Conservation (phyloP, 257 asterid genomes). For the Agastache rugosa region DNA sequence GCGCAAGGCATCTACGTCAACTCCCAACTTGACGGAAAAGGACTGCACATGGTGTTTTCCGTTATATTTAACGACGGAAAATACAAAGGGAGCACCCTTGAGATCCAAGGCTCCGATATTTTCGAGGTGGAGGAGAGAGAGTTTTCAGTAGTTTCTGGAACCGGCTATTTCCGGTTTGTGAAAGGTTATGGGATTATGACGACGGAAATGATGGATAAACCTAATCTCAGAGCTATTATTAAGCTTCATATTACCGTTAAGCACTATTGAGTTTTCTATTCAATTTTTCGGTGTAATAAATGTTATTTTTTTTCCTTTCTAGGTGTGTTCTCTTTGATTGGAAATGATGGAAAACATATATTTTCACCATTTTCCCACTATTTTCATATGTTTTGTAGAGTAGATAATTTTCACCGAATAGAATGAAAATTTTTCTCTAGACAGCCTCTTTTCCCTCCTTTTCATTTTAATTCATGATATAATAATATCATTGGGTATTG, state of each 20-base stretch:
- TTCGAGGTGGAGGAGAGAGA: conserved; percentile 50
- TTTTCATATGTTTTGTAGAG: too few relatives aligned
- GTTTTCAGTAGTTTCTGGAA: conserved; percentile 51
- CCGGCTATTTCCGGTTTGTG: conserved; percentile 54
- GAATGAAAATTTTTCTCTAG: too few relatives aligned
- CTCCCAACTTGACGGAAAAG: conserved; percentile 59
- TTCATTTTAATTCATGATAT: too few relatives aligned
- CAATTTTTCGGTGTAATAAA: background rate
- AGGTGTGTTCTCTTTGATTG: too few relatives aligned
- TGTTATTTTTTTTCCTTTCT: background rate
- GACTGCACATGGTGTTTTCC: conserved; percentile 49
- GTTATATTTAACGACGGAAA: conserved; percentile 54
- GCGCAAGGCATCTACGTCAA: conserved; percentile 62
- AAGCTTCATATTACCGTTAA: conserved; percentile 53
- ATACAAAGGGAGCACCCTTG: conserved; percentile 55
- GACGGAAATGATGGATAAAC: conserved; percentile 47
- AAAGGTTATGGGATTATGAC: conserved; percentile 59
- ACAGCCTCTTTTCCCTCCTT: too few relatives aligned
- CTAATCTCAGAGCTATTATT: conserved; percentile 49
- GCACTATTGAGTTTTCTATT: conserved; percentile 35
- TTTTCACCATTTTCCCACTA: too few relatives aligned
- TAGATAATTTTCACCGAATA: too few relatives aligned
- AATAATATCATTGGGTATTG: too few relatives aligned
- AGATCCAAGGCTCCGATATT: conserved; percentile 56
- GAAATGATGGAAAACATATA: too few relatives aligned